A percentile compares a stretch with the other conserved stretches of the same genome.
phyloP scores from a whole-genome alignment of 768 basidiomycete species.

The Mycena vitilis region DNA sequence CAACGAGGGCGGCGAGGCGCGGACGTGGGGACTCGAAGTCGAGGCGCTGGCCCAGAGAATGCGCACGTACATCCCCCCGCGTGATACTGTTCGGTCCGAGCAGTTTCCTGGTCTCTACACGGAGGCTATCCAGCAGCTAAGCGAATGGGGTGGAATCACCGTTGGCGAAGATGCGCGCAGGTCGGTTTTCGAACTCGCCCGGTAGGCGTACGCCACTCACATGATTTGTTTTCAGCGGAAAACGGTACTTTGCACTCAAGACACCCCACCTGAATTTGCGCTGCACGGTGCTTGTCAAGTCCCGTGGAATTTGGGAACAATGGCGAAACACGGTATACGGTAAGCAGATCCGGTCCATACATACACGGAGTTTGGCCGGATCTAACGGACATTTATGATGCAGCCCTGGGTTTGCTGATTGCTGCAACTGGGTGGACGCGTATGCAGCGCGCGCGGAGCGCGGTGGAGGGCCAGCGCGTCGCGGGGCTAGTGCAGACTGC shows the following conservation, averaged over 20 bases:
- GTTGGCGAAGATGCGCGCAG: conserved; percentile 77
- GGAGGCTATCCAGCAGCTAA: conserved; percentile 82
- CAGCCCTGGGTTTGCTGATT: conserved; percentile 49
- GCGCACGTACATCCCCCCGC: conserved; percentile 62
- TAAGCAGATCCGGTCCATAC: conserved; percentile 46
- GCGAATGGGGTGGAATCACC: conserved; percentile 79
- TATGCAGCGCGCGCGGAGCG: conserved; percentile 60
- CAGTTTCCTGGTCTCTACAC: conserved; percentile 79
- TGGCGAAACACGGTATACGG: conserved; percentile 76
- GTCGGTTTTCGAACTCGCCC: conserved; percentile 12
- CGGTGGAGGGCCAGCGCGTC: conserved; percentile 72
- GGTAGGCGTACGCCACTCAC: conserved; percentile 26
- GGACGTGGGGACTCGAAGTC: conserved; percentile 79
- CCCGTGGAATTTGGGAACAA: conserved; percentile 73
- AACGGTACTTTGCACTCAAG: conserved; percentile 81
- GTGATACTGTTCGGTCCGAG: conserved; percentile 14
- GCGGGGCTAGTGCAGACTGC: conserved; percentile 82
- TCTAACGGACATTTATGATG: conserved; percentile 21
- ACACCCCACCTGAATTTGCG: conserved; percentile 73
- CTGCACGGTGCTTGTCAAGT: conserved; percentile 75
- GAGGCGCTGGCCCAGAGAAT: conserved; percentile 66
- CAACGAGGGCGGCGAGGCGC: conserved; percentile 75
- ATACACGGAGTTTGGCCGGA: neutral
- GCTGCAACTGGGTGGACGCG: conserved; percentile 48
- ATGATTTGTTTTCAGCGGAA: conserved; percentile 59